Base-by-base conservation (phyloP, 306 rosid genomes). In the Begonia peltatifolia region DNA sequence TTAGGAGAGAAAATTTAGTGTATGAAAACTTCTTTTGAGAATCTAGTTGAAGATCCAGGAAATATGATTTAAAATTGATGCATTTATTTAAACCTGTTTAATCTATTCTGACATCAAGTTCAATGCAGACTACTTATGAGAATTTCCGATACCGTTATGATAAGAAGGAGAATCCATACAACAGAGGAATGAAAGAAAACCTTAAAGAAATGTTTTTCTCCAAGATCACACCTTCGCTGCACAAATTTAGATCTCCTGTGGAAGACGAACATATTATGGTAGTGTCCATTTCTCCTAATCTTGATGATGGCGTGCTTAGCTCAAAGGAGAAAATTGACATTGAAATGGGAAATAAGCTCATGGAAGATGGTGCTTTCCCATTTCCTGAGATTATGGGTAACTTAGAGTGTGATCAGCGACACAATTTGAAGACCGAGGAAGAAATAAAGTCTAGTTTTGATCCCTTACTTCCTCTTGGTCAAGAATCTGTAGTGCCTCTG, bases 111-210 rank as follows among this genome's bases (percentile, higher is more conserved):
- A 17, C 20, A 42, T 20, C 42, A 35, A 15, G 50, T 50, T n/a
- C 44, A 17, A 41, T 62, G 57, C 84, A 89, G 95, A 85, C 97
- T 14, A 90, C 97, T n/a, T 90, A 90, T 12, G 95, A 90, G 74
- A 90, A 83, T 69, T 90, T 90, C 61, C 79, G 95, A 10, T 83
- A 74, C 63, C 92, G 79, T 61, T 85, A 90, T 51, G 87, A 80
- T 62, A 85, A 67, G 65, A 90, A 79, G 68, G 76, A 80, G 73
- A 90, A 85, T 55, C 95, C 94, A 52, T 79, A 74, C 77, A 72
- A 80, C 56, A 65, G 17, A 68, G 97, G 95, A 72, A 53, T 50
- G 13, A 20, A 18, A 7, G 47, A 57, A 52, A 90, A 90, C 69
- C 43, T 84, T 6, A 49, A 1, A 22, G 94, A 90, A 70, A 61